A percentile compares a stretch with the other conserved stretches of the same genome.
Evolutionary conservation across 2,329 filamentous ascomycete genomes (phyloP).

Genomic region (Xylaria sp.): DNA sequence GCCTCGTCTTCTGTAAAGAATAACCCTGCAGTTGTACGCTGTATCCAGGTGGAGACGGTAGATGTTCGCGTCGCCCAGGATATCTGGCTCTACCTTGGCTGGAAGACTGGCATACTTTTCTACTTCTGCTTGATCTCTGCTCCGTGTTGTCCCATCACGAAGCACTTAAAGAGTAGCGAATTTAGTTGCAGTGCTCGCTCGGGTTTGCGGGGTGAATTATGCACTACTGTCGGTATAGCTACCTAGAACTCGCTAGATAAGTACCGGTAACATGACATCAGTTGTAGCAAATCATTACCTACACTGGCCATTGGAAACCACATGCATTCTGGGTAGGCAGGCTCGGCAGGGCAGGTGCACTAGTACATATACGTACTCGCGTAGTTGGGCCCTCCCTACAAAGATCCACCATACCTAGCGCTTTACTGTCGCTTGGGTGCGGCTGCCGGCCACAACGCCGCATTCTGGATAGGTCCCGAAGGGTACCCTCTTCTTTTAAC

Average conservation of each 20-base stretch:
- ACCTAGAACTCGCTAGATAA: too few species aligned
- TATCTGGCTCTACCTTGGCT: background rate
- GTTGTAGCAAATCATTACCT: background rate
- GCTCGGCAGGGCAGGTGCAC: background rate
- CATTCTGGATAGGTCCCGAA: constrained; percentile 1
- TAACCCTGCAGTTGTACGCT: too few species aligned
- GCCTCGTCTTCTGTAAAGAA: too few species aligned
- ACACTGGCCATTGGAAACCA: background rate
- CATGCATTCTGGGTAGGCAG: background rate
- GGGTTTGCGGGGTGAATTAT: too few species aligned
- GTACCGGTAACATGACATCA: too few species aligned
- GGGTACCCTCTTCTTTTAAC: background rate
- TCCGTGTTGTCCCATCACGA: background rate
- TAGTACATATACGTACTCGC: too few species aligned
- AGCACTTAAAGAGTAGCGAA: too few species aligned
- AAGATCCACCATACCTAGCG: background rate
- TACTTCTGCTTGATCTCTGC: background rate
- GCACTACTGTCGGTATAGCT: too few species aligned
- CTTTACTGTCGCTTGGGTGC: constrained; percentile 2
- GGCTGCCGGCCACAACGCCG: constrained; percentile 16
- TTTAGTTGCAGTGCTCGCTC: too few species aligned
- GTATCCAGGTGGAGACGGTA: constrained; percentile 1
- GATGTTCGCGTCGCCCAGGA: background rate
- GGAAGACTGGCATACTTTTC: background rate
- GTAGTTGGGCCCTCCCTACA: too few species aligned